These are phyloP conservation scores for Cercospora sp. DNA, from an alignment of 2,329 filamentous ascomycete species.

Conservation along the genomic window DNA sequence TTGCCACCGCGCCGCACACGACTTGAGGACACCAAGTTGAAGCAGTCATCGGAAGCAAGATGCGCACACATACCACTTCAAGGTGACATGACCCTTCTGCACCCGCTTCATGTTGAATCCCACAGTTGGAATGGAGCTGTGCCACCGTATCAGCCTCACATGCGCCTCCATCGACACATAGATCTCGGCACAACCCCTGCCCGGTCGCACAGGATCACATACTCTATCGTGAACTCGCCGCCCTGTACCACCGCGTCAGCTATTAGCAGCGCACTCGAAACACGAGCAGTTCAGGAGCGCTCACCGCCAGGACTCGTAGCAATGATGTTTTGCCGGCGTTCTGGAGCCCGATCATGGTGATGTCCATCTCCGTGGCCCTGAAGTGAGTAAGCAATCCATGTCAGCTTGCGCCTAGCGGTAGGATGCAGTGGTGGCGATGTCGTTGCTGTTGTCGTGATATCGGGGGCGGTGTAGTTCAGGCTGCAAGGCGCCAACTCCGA, in stretches of 20 bases:
- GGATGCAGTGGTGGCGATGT: conserved; percentile 24
- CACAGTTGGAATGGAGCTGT: conserved; percentile 94
- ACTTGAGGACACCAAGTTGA: too few relatives aligned
- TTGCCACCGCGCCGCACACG: neutral
- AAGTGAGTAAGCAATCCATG: conserved; percentile 27
- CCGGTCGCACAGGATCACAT: conserved; percentile 49
- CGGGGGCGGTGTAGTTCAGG: conserved; percentile 25
- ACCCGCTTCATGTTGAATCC: conserved; percentile 99
- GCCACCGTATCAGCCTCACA: conserved; percentile 42
- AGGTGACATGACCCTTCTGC: conserved; percentile 94
- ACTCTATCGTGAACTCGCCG: conserved; percentile 98
- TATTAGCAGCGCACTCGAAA: conserved; percentile 16
- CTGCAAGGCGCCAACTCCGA: conserved; percentile 23
- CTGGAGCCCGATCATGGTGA: conserved; percentile 97
- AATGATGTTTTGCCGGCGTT: conserved; percentile 98
- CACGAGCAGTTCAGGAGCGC: conserved; percentile 42
- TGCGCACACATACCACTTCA: conserved; percentile 72
- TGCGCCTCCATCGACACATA: conserved; percentile 17
- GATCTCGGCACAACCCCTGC: conserved; percentile 27
- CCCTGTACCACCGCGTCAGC: conserved; percentile 63
- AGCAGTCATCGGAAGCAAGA: neutral
- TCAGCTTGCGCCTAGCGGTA: conserved; percentile 26
- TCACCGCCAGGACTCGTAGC: conserved; percentile 89
- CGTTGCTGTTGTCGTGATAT: conserved; percentile 4
- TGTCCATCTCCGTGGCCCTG: conserved; percentile 99